Evolutionary conservation across 768 basidiomycete genomes (phyloP).

Genomic region (Russula vinacea): DNA sequence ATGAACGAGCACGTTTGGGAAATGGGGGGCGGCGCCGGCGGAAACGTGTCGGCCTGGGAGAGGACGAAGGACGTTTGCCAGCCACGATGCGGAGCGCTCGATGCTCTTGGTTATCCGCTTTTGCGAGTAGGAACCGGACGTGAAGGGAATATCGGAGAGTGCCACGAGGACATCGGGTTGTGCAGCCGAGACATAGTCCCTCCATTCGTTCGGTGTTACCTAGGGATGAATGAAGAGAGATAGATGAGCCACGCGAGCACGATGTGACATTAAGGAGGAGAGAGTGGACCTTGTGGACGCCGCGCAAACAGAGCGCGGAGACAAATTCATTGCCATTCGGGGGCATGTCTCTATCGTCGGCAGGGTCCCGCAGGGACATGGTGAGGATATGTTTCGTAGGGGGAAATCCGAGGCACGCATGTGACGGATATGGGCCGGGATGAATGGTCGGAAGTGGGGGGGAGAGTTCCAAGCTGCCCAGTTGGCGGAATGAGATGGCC

Average conservation of each 20-base stretch:
- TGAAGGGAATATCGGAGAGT: conserved; percentile 66
- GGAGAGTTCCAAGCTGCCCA: conserved; percentile 57
- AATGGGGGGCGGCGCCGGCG: conserved; percentile 24
- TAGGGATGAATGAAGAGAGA: conserved; percentile 36
- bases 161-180: conserved; percentile 71
- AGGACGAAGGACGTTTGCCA: conserved; percentile 50
- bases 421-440: conserved; percentile 52
- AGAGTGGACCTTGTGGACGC: conserved; percentile 60
- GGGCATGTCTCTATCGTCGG: conserved; percentile 64
- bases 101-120: conserved; percentile 75
- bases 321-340: conserved; percentile 61
- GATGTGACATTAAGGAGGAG: conserved; percentile 12
- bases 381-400: conserved; percentile 50
- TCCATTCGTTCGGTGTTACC: conserved; percentile 58
- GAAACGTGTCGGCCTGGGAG: conserved; percentile 23
- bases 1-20: conserved; percentile 58
- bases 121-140: conserved; percentile 65
- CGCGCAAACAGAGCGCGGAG: conserved; percentile 57
- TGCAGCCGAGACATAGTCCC: conserved; percentile 47
- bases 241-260: background rate
- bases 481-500: background rate
- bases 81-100: conserved; percentile 65
- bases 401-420: conserved; percentile 59
- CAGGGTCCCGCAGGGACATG: conserved; percentile 63
- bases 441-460: conserved; percentile 68